These are phyloP conservation scores for Zygosaccharomyces bisporus DNA, from an alignment of 805 yeast species.

Conservation along the genomic window DNA sequence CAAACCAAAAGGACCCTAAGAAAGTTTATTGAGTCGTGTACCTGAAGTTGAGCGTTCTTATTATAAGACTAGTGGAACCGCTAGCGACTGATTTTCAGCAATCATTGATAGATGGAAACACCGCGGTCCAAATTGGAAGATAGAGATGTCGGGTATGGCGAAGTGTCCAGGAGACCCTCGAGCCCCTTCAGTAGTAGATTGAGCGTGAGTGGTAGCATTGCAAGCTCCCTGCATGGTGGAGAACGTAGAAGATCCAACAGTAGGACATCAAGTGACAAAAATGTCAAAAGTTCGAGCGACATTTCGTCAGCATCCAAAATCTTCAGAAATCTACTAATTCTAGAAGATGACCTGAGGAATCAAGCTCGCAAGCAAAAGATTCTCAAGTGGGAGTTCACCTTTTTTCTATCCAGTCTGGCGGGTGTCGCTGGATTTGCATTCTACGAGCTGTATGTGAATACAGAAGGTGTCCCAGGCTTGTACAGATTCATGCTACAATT, in stretches of 20 bases:
- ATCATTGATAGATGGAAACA: conserved; percentile 3
- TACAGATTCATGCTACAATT: conserved; percentile 45
- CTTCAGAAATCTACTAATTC: conserved; percentile 72
- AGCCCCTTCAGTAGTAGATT: background rate
- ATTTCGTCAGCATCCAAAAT: conserved; percentile 62
- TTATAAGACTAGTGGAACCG: background rate
- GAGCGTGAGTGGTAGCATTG: conserved; percentile 3
- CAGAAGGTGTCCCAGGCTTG: conserved; percentile 40
- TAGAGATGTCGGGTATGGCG: conserved; percentile 1
- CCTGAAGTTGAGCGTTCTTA: background rate
- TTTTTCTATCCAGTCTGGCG: conserved; percentile 40
- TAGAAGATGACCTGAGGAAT: conserved; percentile 80
- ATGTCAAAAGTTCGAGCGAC: conserved; percentile 28
- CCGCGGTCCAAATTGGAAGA: conserved; percentile 6
- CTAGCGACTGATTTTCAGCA: background rate
- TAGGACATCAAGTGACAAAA: conserved; percentile 31
- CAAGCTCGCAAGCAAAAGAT: conserved; percentile 73
- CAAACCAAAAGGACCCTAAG: background rate
- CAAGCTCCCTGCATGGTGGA: conserved; percentile 6
- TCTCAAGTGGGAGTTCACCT: conserved; percentile 47
- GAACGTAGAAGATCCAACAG: conserved; percentile 28
- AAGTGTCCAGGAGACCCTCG: conserved; percentile 1
- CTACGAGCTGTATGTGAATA: conserved; percentile 39
- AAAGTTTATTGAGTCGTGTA: background rate
- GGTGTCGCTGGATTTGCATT: conserved; percentile 40